Conservation (phyloP, 805 yeast species). For the Starmera dryadoides region DNA sequence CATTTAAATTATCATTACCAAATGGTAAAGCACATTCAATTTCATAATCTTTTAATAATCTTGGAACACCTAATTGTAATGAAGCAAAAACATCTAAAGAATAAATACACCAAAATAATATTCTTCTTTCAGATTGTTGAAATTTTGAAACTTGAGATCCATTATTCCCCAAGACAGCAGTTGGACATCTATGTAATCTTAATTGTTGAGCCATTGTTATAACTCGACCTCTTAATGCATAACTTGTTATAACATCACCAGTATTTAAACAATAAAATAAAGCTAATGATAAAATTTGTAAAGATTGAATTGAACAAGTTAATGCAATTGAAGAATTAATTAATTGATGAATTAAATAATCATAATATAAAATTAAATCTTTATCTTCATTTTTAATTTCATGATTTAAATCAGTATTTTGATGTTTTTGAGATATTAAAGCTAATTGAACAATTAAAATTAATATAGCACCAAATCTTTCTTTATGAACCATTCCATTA, state of each 20-base stretch:
- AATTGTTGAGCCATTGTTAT: constrained; percentile 82
- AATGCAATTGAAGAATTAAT: constrained; percentile 54
- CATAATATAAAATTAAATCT: constrained; percentile 41
- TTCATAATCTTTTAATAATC: constrained; percentile 71
- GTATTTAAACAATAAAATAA: constrained; percentile 62
- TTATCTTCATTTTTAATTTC: constrained; percentile 4
- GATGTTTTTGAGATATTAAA: constrained; percentile 21
- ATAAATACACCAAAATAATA: constrained; percentile 80
- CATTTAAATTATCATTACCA: constrained; percentile 31
- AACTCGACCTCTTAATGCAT: constrained; percentile 67
- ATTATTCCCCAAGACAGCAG: constrained; percentile 63
- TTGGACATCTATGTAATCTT: constrained; percentile 80
- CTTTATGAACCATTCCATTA: constrained; percentile 34
- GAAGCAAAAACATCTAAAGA: constrained; percentile 70
- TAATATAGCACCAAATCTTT: constrained; percentile 47
- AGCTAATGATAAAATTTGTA: constrained; percentile 64
- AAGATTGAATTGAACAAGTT: constrained; percentile 55
- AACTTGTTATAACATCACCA: constrained; percentile 69
- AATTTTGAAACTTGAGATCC: constrained; percentile 59
- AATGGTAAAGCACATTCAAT: constrained; percentile 84
- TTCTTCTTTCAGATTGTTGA: constrained; percentile 78
- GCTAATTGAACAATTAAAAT: constrained; percentile 43
- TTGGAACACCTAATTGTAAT: constrained; percentile 74
- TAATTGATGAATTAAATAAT: constrained; percentile 53
- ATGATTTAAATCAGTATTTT: background rate